A percentile compares a stretch with the other conserved stretches of the same genome.
phyloP scores from a whole-genome alignment of 177 flowering plant species.

The Vitis hybrid region DNA sequence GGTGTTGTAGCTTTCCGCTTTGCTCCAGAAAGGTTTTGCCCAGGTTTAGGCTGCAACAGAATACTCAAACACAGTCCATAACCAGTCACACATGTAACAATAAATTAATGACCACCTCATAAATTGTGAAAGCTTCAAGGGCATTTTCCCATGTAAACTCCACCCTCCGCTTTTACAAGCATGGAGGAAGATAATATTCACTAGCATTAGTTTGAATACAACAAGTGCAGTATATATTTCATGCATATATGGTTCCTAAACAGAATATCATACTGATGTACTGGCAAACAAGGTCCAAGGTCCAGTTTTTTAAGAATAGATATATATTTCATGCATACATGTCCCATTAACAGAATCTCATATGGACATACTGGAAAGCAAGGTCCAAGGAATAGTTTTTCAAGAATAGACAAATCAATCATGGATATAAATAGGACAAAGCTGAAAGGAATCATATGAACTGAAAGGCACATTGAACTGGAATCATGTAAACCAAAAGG shows the following conservation, averaged over 20 bases:
- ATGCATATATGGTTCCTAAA: not conserved
- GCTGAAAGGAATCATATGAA: too few species aligned
- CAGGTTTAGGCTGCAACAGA: slow-evolving; percentile 50
- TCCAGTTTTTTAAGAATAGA: too few species aligned
- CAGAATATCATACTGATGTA: not conserved
- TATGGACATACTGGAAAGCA: not conserved
- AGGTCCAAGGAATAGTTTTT: too few species aligned
- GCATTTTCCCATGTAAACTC: not conserved
- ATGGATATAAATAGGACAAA: too few species aligned
- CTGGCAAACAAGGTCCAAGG: not conserved
- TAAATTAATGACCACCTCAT: not conserved
- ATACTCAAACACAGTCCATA: slow-evolving; percentile 14
- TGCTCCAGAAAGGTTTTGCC: slow-evolving; percentile 26
- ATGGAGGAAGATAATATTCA: not conserved
- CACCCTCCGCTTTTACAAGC: not conserved
- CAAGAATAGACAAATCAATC: too few species aligned
- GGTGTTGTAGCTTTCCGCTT: slow-evolving; percentile 40
- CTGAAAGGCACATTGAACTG: too few species aligned
- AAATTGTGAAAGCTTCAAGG: not conserved
- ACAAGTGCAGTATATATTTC: not conserved
- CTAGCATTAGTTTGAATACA: not conserved
- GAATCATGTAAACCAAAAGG: too few species aligned
- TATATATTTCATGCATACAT: not conserved
- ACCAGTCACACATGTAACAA: not conserved
- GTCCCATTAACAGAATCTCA: not conserved